Evolutionary conservation across 1,284 basidiomycete species (phyloP).

Genomic region (Anthracocystis setariae): DNA sequence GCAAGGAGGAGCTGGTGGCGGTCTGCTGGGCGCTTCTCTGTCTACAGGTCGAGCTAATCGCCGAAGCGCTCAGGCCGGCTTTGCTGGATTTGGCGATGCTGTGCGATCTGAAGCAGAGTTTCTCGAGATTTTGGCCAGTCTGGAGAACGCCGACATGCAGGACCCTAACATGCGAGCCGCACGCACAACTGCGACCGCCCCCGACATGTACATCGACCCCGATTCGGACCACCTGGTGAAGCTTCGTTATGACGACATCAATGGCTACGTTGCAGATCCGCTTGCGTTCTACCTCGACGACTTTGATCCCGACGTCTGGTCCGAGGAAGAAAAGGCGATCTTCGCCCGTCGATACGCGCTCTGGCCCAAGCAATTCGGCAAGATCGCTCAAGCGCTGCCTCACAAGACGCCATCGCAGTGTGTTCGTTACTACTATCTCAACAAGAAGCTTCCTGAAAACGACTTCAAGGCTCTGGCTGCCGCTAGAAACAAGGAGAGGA

Average conservation of each 20-base stretch:
- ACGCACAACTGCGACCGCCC: constrained; percentile 87
- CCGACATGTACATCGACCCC: constrained; percentile 84
- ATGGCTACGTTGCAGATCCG: constrained; percentile 82
- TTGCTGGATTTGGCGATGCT: constrained; percentile 78
- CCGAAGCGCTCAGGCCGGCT: constrained; percentile 45
- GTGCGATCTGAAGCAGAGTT: constrained; percentile 95
- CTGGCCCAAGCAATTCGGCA: constrained; percentile 91
- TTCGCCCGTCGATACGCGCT: constrained; percentile 85
- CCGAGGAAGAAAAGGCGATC: constrained; percentile 81
- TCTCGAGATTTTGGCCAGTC: constrained; percentile 91
- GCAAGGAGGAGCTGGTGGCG: constrained; percentile 14
- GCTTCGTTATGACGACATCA: constrained; percentile 80
- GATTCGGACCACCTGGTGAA: constrained; percentile 72
- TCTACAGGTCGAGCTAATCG: constrained; percentile 51
- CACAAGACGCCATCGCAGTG: constrained; percentile 90
- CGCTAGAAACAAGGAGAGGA: constrained; percentile 62
- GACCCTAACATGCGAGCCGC: constrained; percentile 88
- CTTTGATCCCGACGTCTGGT: constrained; percentile 74
- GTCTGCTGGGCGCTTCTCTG: constrained; percentile 26
- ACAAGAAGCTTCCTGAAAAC: constrained; percentile 77
- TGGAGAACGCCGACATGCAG: constrained; percentile 89
- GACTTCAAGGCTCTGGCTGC: constrained; percentile 63
- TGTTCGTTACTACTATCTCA: constrained; percentile 91
- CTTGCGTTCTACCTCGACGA: constrained; percentile 72
- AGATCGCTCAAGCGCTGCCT: constrained; percentile 81